Base-by-base conservation (phyloP, 176 grass and related monocot genomes). In the Avena sativa region DNA sequence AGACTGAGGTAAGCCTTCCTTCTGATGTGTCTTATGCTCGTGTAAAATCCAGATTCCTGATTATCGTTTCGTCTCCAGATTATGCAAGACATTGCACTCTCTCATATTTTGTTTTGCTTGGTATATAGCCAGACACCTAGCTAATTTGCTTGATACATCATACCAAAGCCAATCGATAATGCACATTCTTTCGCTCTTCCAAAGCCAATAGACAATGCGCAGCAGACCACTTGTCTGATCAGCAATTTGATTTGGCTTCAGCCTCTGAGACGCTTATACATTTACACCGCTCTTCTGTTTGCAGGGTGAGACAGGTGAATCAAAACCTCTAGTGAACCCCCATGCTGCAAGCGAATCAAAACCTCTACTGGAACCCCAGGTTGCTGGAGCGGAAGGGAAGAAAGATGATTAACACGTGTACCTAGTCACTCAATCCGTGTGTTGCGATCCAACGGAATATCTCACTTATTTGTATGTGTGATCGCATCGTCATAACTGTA, bases 301-400 rank as follows among this genome's bases (percentile, higher is more conserved):
- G 50, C 86, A 95, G 93, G 91, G 84, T 20, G 80, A 21, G 58
- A 83, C 62, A 71, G 87, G 52, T 79, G 91, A 87, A 87, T 74
- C 83, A 59, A 87, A 89, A 75, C 81, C 79, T 43, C 49, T 85
- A 28, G 62, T 73, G 44, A 46, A 90, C 23, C 89, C 86, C 30
- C 91, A 91, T 2, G 71, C 7, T 46, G 44, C 79, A 14, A 49
- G 71, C 2, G 71, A 88, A 85, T 79, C 84, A 44, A 94, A 91
- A 64, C 73, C 75, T 30, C 49, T 79, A 28, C 55, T 55, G 58
- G 51, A 88, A 50, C 84, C 86, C 32, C 84, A 91, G 2, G 72
- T 14, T 53, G 59, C 85, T 62, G 26, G 34, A 0, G 52, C 20
- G 14, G 80, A 69, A 57, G 90, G 82, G n/a, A 90, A 91, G 61